These are phyloP conservation scores for Pythium scleroteichum DNA, from an alignment of 352 stramenopile species.

Conservation along the genomic window DNA sequence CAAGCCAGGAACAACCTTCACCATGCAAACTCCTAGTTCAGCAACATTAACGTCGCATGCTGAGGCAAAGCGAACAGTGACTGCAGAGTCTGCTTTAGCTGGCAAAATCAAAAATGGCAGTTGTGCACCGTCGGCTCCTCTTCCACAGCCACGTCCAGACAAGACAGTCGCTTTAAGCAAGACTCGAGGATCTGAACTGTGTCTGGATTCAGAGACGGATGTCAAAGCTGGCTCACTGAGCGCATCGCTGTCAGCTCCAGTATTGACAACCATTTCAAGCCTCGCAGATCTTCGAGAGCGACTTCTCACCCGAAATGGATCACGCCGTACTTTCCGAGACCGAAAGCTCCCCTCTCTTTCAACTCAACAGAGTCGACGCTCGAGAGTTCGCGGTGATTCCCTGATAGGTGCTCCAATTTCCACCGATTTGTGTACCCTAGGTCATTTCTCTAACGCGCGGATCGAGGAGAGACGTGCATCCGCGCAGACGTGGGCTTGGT, in stretches of 20 bases:
- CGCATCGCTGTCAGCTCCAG: too few species aligned
- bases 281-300: background rate
- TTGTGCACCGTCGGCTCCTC: background rate
- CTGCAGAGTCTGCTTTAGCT: background rate
- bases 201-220: too few species aligned
- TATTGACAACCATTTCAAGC: too few species aligned
- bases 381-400: slow-evolving; percentile 24
- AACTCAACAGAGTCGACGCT: slow-evolving; percentile 15
- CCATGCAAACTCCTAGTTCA: background rate
- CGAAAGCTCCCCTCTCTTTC: slow-evolving; percentile 17
- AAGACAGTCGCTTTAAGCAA: too few species aligned
- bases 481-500: slow-evolving; percentile 61
- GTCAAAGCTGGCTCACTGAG: too few species aligned
- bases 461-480: slow-evolving; percentile 49
- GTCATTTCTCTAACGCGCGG: slow-evolving; percentile 51
- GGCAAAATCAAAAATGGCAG: background rate
- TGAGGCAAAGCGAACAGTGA: background rate
- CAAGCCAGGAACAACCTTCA: slow-evolving; percentile 7
- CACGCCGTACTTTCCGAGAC: background rate
- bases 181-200: too few species aligned
- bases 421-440: slow-evolving; percentile 34
- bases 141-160: background rate
- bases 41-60: background rate
- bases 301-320: background rate
- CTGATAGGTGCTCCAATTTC: slow-evolving; percentile 40